A percentile compares a stretch with the other conserved stretches of the same genome.
These are phyloP conservation scores for Ceratobasidium sp. DNA, from an alignment of 1,284 basidiomycete genomes.

Conservation along the genomic window DNA sequence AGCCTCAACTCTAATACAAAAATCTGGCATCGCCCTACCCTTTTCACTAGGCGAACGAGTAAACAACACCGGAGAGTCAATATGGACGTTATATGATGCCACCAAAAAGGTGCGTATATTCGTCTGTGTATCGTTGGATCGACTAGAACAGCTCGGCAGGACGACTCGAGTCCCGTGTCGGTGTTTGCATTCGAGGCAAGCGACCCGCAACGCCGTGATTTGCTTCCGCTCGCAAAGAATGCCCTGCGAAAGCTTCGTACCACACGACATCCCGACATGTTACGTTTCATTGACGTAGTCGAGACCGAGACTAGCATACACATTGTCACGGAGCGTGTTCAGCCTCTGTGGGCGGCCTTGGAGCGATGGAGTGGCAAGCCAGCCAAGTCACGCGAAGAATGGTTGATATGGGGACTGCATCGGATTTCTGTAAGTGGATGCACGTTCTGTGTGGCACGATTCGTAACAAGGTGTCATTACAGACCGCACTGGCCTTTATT, in stretches of 20 bases:
- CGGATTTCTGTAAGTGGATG: slow-evolving; percentile 80
- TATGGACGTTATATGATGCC: slow-evolving; percentile 91
- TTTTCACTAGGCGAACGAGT: slow-evolving; percentile 88
- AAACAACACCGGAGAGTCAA: slow-evolving; percentile 70
- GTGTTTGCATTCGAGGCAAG: slow-evolving; percentile 89
- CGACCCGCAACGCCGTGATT: slow-evolving; percentile 65
- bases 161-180: slow-evolving; percentile 86
- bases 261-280: slow-evolving; percentile 93
- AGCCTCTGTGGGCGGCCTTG: slow-evolving; percentile 78
- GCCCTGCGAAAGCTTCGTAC: slow-evolving; percentile 91
- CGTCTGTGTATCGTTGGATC: neutral
- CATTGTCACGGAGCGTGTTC: slow-evolving; percentile 94
- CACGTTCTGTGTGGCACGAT: neutral
- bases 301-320: slow-evolving; percentile 90
- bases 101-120: slow-evolving; percentile 78
- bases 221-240: slow-evolving; percentile 88
- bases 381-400: slow-evolving; percentile 81
- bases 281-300: slow-evolving; percentile 94
- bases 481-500: slow-evolving; percentile 93
- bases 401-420: slow-evolving; percentile 95
- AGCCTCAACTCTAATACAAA: slow-evolving; percentile 87
- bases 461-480: slow-evolving; percentile 24
- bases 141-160: slow-evolving; percentile 64
- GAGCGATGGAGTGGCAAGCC: slow-evolving; percentile 74
- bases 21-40: slow-evolving; percentile 89